Evolutionary conservation across 2,329 filamentous ascomycete species (phyloP).

Genomic region (Aureobasidium melanogenum): DNA sequence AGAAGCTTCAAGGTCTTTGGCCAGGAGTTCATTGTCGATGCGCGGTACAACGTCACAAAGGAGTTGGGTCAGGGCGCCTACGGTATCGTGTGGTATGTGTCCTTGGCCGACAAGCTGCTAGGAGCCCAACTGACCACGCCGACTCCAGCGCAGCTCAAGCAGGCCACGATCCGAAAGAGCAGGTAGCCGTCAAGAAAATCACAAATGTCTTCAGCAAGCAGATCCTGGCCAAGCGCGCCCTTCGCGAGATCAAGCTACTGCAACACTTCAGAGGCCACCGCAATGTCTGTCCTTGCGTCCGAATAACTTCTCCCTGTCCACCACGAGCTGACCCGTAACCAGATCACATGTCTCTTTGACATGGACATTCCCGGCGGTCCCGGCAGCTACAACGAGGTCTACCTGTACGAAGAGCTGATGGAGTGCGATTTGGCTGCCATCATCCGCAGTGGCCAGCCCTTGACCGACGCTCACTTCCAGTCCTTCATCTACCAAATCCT

Average conservation of each 20-base stretch:
- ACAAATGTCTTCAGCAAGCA: slow-evolving; percentile 99
- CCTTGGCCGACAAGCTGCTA: neutral
- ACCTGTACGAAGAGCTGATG: slow-evolving; percentile 99
- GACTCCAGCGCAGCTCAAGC: slow-evolving; percentile 69
- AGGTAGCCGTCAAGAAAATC: slow-evolving; percentile 98
- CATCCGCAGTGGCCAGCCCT: slow-evolving; percentile 89
- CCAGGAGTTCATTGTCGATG: slow-evolving; percentile 97
- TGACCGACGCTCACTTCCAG: slow-evolving; percentile 98
- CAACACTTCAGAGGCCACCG: slow-evolving; percentile 72
- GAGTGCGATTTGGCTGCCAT: slow-evolving; percentile 97
- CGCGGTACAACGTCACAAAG: slow-evolving; percentile 97
- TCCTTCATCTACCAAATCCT: slow-evolving; percentile 99
- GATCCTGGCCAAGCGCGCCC: slow-evolving; percentile 93
- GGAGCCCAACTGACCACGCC: neutral
- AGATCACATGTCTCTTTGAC: slow-evolving; percentile 99
- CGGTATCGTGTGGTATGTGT: slow-evolving; percentile 85
- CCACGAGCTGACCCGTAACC: slow-evolving; percentile 4
- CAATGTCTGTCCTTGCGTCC: neutral
- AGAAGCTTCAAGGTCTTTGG: slow-evolving; percentile 99
- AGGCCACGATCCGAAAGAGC: slow-evolving; percentile 76
- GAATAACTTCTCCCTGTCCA: neutral
- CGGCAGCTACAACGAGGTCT: slow-evolving; percentile 98
- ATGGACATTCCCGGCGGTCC: slow-evolving; percentile 92
- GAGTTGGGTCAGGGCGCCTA: slow-evolving; percentile 97
- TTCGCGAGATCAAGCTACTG: slow-evolving; percentile 96